Evolutionary conservation across 768 basidiomycete species (phyloP).

Genomic region (Mycena galopus): DNA sequence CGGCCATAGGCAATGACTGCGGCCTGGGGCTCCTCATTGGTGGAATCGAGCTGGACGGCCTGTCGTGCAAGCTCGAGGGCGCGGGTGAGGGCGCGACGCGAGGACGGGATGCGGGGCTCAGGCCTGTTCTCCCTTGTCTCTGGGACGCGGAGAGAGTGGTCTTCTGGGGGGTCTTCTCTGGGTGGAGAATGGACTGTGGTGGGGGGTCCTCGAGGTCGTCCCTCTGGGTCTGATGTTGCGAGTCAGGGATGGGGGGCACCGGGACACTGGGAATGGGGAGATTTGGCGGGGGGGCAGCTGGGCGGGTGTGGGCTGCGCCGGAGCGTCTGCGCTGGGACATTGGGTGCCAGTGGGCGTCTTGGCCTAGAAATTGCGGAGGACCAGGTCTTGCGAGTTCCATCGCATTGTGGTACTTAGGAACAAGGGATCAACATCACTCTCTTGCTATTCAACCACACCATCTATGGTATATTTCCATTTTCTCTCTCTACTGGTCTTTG

Average conservation of each 20-base stretch:
- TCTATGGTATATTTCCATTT: too few species aligned
- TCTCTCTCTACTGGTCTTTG: background rate
- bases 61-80: constrained; percentile 91
- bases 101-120: constrained; percentile 74
- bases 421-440: background rate
- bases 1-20: constrained; percentile 92
- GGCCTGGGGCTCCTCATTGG: constrained; percentile 88
- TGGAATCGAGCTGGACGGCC: constrained; percentile 89
- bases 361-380: background rate
- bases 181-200: constrained; percentile 39
- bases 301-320: constrained; percentile 71
- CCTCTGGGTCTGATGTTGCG: constrained; percentile 24
- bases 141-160: constrained; percentile 52
- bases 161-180: constrained; percentile 54
- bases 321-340: constrained; percentile 69
- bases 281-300: constrained; percentile 78
- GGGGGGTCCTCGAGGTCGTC: constrained; percentile 42
- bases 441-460: too few species aligned
- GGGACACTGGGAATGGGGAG: constrained; percentile 82
- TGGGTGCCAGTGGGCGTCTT: background rate
- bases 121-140: constrained; percentile 42
- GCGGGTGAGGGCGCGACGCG: constrained; percentile 86
- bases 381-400: background rate
- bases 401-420: background rate
- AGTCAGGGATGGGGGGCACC: constrained; percentile 37